Evolutionary conservation across 805 yeast genomes (phyloP), one percentile per base, ranked within the genome.

Genomic region (Teunomyces aglyptinius): DNA sequence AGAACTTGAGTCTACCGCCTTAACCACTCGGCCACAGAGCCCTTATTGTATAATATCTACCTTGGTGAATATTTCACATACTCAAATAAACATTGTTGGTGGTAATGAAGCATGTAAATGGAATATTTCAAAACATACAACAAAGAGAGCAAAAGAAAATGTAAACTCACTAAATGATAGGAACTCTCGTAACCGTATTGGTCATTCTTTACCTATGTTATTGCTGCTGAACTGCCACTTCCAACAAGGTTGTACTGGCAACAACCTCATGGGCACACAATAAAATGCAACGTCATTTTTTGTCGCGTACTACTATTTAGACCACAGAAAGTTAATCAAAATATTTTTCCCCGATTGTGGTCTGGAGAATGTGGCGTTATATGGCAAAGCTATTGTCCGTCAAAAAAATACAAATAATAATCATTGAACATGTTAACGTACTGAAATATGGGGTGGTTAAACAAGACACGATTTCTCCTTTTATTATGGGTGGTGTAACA

Each of bases 21-120:
- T 36, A 36, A 36, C 39, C 39, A 36, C 39, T 36, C 39, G 39
- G 39, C 39, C 39, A 36, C 39, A 36, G 39, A 36, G 39, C 39
- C 39, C n/a, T 20, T 36, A 15, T 12, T 31, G 18, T 13, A 2
- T 7, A 31, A 31, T 31, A 5, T 31, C 16, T 2, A 4, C 2
- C 11, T 13, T 13, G 18, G 3, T 13, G 5, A 2, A 31, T 31
- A 13, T 8, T 24, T 8, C 10, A 7, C 8, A 7, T 8, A 24
- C 26, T 24, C 4, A 24, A 4, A 24, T 7, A 7, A 6, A 2
- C 8, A 24, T 24, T 8, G 11, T 24, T 24, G 26, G 4, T 7
- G 26, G 26, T 24, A 3, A 24, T 11, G 26, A 24, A 7, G 26
- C 8, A 8, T 7, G 7, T 7, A 7, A 24, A 8, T 8, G 11